These are phyloP conservation scores for Ophiocordyceps camponoti-floridani DNA, from an alignment of 2,329 filamentous ascomycete species.

Conservation along the genomic window DNA sequence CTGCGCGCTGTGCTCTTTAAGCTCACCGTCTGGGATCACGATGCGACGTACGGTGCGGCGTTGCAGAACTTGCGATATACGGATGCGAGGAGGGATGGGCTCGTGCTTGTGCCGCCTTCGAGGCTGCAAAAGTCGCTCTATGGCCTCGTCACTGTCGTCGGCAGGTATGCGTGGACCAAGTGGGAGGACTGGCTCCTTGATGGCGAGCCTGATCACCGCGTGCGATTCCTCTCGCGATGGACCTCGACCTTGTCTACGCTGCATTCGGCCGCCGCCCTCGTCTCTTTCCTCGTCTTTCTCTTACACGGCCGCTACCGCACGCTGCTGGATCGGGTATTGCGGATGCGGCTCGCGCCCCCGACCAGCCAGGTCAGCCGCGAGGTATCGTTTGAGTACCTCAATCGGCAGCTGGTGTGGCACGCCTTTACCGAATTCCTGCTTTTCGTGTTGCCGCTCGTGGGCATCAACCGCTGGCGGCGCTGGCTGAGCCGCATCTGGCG, in stretches of 20 bases:
- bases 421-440: slow-evolving; percentile 99
- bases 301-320: slow-evolving; percentile 84
- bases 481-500: slow-evolving; percentile 82
- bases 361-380: slow-evolving; percentile 75
- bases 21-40: slow-evolving; percentile 88
- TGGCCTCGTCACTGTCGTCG: slow-evolving; percentile 70
- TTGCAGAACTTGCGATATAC: slow-evolving; percentile 83
- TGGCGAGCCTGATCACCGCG: slow-evolving; percentile 37
- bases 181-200: slow-evolving; percentile 78
- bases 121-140: slow-evolving; percentile 71
- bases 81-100: slow-evolving; percentile 52
- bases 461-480: slow-evolving; percentile 79
- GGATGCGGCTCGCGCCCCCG: slow-evolving; percentile 70
- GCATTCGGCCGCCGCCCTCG: slow-evolving; percentile 67
- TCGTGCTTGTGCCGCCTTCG: slow-evolving; percentile 52
- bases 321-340: slow-evolving; percentile 66
- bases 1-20: slow-evolving; percentile 78
- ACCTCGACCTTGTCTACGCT: slow-evolving; percentile 52
- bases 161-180: slow-evolving; percentile 76
- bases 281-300: slow-evolving; percentile 80
- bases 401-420: slow-evolving; percentile 96
- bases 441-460: slow-evolving; percentile 90
- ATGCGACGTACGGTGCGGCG: slow-evolving; percentile 84
- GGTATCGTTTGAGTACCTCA: slow-evolving; percentile 94
- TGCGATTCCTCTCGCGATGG: slow-evolving; percentile 44